Evolutionary conservation across 2,329 filamentous ascomycete species (phyloP).

Genomic region (Mariannaea elegans): DNA sequence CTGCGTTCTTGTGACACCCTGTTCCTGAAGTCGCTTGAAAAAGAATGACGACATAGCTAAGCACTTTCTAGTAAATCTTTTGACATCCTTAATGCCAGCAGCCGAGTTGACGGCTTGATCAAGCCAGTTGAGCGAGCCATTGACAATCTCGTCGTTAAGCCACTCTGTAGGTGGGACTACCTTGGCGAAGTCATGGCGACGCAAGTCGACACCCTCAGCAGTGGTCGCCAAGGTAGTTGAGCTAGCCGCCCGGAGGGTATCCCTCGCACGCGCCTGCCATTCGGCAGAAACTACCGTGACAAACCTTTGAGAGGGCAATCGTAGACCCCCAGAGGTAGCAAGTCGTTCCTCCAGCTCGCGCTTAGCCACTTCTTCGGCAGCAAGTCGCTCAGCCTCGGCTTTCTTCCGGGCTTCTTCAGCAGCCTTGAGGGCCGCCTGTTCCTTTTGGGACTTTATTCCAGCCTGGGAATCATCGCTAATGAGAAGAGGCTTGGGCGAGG

Average conservation of each 20-base stretch:
- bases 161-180: conserved; percentile 66
- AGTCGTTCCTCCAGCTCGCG: conserved; percentile 41
- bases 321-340: conserved; percentile 43
- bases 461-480: conserved; percentile 43
- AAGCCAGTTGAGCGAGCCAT: conserved; percentile 70
- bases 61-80: conserved; percentile 63
- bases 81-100: conserved; percentile 60
- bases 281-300: conserved; percentile 40
- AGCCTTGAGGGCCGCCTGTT: conserved; percentile 34
- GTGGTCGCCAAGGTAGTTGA: conserved; percentile 54
- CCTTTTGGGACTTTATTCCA: conserved; percentile 36
- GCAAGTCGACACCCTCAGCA: conserved; percentile 59
- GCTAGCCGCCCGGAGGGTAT: conserved; percentile 47
- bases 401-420: conserved; percentile 40
- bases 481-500: conserved; percentile 36
- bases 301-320: conserved; percentile 39
- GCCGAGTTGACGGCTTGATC: conserved; percentile 66
- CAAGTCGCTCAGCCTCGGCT: conserved; percentile 36
- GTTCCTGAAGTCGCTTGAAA: conserved; percentile 62
- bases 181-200: conserved; percentile 68
- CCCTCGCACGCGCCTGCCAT: conserved; percentile 39
- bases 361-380: conserved; percentile 35
- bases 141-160: conserved; percentile 82
- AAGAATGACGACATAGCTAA: conserved; percentile 73
- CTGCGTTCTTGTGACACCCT: conserved; percentile 57